Evolutionary conservation across 1,284 basidiomycete genomes (phyloP), one percentile per base, ranked within the genome.

Genomic region (Leccinum pachyderme): DNA sequence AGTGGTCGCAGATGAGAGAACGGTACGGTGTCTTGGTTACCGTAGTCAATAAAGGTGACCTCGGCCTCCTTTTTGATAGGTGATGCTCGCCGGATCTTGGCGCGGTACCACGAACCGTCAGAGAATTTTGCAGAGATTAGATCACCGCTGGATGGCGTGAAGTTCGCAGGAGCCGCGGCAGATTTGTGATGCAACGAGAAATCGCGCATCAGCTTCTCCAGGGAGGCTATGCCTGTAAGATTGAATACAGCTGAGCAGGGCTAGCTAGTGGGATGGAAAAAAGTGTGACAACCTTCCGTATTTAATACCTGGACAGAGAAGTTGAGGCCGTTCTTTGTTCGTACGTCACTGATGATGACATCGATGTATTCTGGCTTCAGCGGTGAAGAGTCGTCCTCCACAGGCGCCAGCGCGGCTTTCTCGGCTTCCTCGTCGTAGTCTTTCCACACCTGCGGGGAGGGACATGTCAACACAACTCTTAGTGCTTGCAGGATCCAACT

Each of bases 301-400:
- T 92, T 91, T 27, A 97, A 81, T 46, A 97, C 81, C 71, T 99
- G 96, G 13, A 98, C 86, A 12, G 93, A 96, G 77, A 99, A 98
- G 25, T 73, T 78, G 69, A 98, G 89, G 37, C 82, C 84, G 52
- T 86, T 86, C 59, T 79, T 77, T 6, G 85, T 81, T 52, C 92
- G 86, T 45, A 97, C 83, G 67, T 98, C 93, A 52, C 93, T 95
- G 63, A 98, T 82, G 70, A 95, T 90, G 59, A 97, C 81, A 70
- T 98, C 96, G 48, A 95, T 79, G 68, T 96, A 98, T 66, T 97
- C 85, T 39, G 88, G 69, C 68, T 89, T 85, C 49, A 93, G 75
- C 28, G 91, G 81, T 7, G 77, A 77, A 12, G 73, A 68, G 46
- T 79, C 75, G 24, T 78, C 75, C 51, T 69, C 73, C 32, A 76